Evolutionary conservation across 2,329 filamentous ascomycete species (phyloP), one percentile per base, ranked within the genome.

Genomic region (Calonectria leucothoes): DNA sequence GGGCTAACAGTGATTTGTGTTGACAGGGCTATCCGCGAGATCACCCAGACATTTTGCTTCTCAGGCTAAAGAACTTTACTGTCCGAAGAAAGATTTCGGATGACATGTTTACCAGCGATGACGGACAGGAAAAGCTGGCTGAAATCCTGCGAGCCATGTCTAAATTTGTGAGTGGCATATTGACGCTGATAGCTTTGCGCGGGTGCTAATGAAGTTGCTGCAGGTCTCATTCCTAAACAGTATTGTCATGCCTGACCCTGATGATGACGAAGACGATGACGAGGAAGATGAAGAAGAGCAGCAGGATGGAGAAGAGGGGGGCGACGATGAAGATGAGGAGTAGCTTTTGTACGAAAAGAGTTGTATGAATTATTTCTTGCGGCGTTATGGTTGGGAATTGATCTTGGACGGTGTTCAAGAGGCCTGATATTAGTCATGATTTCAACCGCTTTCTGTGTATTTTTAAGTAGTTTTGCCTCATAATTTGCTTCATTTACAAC

Each of bases 11-110:
- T 51, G 2, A 4, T 81, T 94, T 93, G n/a, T n/a, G n/a, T 37
- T 45, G 4, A 33, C 81, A 96, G 93, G 95, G 94, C 59, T 98
- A 94, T 81, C 87, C 91, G 55, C 89, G 90, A 25, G 92, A 94
- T 71, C 94, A 98, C 82, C 87, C 90, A 51, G 94, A 98, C 78
- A 95, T 98, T 80, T 91, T 93, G 69, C 88, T 98, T 66, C 88
- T 98, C 69, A 94, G 95, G 79, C 88, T 98, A 81, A 90, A 92
- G 74, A 97, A 93, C 83, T 98, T 94, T 82, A 96, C 94, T 0
- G 85, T 97, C 27, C 89, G 91, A 45, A 92, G 88, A 72, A 91
- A 91, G 81, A 84, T 98, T 42, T 82, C 88, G 15, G 95, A 96
- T 79, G 84, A 88, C 12, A 87, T 94, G 61, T 87, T 98, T 25